These are phyloP conservation scores for Chytriomyces sp. DNA, from an alignment of 192 early-diverging fungal species.

Conservation along the genomic window DNA sequence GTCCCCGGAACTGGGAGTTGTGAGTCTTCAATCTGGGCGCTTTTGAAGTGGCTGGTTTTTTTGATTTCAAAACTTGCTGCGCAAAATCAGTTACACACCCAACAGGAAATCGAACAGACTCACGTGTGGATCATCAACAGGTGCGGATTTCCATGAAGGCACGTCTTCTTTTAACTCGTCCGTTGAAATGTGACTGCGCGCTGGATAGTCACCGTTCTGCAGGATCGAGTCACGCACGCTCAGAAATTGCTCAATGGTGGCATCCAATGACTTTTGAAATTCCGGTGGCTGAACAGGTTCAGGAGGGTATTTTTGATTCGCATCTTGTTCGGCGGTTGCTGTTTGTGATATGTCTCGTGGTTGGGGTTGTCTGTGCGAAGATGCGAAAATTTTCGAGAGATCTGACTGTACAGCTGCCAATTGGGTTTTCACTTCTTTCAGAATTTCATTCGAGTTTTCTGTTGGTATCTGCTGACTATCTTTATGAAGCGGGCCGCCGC, in stretches of 20 bases:
- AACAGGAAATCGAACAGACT: background rate
- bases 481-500: background rate
- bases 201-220: background rate
- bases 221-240: slow-evolving; percentile 8
- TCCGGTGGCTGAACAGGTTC: background rate
- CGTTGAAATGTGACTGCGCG: background rate
- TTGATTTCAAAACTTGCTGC: background rate
- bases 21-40: background rate
- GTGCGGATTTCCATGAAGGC: background rate
- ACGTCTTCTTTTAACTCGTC: background rate
- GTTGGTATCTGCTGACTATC: background rate
- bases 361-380: background rate
- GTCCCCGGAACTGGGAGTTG: background rate
- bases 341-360: background rate
- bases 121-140: background rate
- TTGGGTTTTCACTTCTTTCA: background rate
- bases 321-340: no score
- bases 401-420: background rate
- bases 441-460: background rate
- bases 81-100: background rate
- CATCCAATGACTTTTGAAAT: slow-evolving; percentile 12
- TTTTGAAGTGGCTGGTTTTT: background rate
- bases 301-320: no score
- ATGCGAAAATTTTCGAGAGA: background rate
- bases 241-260: slow-evolving; percentile 17